These are phyloP conservation scores for Puccinia polysora DNA, from an alignment of 1,284 basidiomycete genomes.

Conservation along the genomic window DNA sequence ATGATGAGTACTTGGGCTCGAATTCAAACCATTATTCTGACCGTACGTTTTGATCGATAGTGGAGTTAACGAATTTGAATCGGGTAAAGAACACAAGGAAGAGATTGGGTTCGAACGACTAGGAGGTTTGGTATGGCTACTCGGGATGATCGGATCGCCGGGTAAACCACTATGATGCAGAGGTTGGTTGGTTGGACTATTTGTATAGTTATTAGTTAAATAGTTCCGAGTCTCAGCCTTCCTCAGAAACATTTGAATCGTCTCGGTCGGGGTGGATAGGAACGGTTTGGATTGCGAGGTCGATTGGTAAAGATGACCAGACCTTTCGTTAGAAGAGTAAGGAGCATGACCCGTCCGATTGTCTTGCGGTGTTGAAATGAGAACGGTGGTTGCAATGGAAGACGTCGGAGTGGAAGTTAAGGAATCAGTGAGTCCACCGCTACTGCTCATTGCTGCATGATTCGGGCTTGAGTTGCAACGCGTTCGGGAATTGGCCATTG, in stretches of 20 bases:
- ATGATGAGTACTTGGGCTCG: no score
- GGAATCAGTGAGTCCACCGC: neutral
- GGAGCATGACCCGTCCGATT: neutral
- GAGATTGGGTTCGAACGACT: no score
- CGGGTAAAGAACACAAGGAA: no score
- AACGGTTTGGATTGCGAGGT: neutral
- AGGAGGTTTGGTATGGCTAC: no score
- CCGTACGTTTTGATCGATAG: no score
- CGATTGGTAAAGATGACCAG: neutral
- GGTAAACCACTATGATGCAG: no score
- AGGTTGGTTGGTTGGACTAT: neutral
- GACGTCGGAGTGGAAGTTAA: neutral
- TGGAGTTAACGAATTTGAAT: no score
- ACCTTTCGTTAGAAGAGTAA: neutral
- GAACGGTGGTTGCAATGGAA: conserved; percentile 15
- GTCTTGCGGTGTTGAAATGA: conserved; percentile 4
- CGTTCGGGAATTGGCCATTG: neutral
- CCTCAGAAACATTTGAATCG: conserved; percentile 42
- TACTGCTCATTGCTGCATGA: neutral
- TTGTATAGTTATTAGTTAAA: conserved; percentile 12
- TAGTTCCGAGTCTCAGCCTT: conserved; percentile 32
- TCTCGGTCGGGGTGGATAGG: conserved; percentile 25
- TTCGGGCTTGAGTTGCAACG: conserved; percentile 10
- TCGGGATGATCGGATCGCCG: no score
- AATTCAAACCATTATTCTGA: no score